Conservation (phyloP, 2,329 filamentous ascomycete genomes). For the Coniosporium tulheliwenetii region DNA sequence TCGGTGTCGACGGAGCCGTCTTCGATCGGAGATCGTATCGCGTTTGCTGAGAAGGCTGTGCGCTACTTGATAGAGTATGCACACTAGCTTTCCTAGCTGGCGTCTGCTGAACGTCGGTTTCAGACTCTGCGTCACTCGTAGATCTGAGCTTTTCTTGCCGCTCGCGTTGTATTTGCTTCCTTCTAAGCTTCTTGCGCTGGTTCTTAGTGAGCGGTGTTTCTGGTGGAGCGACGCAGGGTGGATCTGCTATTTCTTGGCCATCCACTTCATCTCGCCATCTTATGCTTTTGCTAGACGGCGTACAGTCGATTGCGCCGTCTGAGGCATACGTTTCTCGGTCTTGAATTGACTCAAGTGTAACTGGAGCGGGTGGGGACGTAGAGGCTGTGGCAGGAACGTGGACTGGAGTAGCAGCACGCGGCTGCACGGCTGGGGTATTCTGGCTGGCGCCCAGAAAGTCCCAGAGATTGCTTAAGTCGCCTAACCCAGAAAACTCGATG, state of each 20-base stretch:
- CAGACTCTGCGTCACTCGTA: constrained; percentile 17
- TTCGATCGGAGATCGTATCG: constrained; percentile 3
- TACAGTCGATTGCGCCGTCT: constrained; percentile 22
- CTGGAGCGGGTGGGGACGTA: constrained; percentile 6
- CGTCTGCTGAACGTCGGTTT: constrained; percentile 13
- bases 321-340: constrained; percentile 22
- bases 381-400: constrained; percentile 3
- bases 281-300: constrained; percentile 7
- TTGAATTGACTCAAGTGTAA: constrained; percentile 7
- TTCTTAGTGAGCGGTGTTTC: constrained; percentile 1
- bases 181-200: constrained; percentile 3
- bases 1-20: background rate
- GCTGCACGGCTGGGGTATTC: constrained; percentile 5
- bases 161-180: constrained; percentile 8
- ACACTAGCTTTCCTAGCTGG: constrained; percentile 20
- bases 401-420: background rate
- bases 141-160: constrained; percentile 9
- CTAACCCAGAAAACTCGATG: constrained; percentile 13
- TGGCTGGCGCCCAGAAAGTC: constrained; percentile 22
- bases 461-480: constrained; percentile 32
- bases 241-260: constrained; percentile 1
- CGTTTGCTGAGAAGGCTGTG: background rate
- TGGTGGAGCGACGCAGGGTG: constrained; percentile 2
- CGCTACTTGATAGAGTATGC: constrained; percentile 8
- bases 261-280: constrained; percentile 11